Conservation (phyloP, 1,139 yeast species). For the Pichia sp. region DNA sequence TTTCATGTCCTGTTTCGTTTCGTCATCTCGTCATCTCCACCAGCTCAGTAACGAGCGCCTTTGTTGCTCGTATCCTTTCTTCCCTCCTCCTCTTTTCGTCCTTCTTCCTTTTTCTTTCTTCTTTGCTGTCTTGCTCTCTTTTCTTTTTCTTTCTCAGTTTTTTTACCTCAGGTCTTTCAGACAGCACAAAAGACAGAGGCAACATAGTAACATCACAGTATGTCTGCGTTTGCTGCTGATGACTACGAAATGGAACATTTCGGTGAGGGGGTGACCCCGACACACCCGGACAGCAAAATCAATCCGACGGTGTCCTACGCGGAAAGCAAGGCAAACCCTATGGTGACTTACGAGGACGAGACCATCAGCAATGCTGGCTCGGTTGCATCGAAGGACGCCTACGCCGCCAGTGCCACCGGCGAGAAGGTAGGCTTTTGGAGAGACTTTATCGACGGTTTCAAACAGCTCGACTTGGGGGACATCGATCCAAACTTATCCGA, state of each 20-base stretch:
- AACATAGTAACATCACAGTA: not conserved
- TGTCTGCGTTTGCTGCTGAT: not conserved
- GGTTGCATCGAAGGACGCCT: conserved; percentile 3
- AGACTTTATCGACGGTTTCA: conserved; percentile 19
- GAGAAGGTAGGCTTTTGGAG: conserved; percentile 11
- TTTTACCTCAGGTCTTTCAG: not conserved
- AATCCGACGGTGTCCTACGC: not conserved
- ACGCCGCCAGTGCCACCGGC: conserved; percentile 19
- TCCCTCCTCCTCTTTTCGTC: not conserved
- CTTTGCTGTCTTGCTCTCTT: too few relatives aligned
- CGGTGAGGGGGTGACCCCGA: not conserved
- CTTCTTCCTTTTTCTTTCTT: not conserved
- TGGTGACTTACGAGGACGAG: not conserved
- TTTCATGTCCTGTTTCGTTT: not conserved
- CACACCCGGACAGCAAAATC: not conserved
- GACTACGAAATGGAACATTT: not conserved
- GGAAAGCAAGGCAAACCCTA: not conserved
- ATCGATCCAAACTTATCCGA: conserved; percentile 22
- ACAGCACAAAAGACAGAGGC: not conserved
- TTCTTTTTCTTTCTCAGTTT: not conserved
- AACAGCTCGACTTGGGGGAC: conserved; percentile 15
- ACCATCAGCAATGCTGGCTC: not conserved
- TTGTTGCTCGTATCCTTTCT: not conserved
- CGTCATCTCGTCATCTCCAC: not conserved
- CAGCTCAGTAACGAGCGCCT: not conserved